Conservation (phyloP, 1,284 basidiomycete genomes). For the Coniophora puteana region DNA sequence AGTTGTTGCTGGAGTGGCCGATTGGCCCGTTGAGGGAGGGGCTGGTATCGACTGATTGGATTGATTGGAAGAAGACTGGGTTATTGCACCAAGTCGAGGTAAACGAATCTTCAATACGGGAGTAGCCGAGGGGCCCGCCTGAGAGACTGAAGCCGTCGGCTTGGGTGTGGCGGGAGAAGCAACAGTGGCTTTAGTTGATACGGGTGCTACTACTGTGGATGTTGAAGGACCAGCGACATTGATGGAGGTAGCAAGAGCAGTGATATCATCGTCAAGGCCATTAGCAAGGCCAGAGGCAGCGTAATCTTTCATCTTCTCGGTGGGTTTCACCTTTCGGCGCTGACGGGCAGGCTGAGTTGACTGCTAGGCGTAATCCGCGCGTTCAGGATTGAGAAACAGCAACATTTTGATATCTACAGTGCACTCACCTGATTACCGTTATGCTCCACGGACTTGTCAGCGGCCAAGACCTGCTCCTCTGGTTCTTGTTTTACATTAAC, state of each 20-base stretch:
- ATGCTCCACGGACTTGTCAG: conserved; percentile 8
- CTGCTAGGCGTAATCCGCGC: conserved; percentile 1
- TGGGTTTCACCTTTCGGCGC: background rate
- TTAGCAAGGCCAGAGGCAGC: too few relatives aligned
- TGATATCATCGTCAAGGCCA: too few relatives aligned
- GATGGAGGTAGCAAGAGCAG: conserved; percentile 8
- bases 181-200: conserved; percentile 5
- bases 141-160: conserved; percentile 31
- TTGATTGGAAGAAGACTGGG: background rate
- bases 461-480: conserved; percentile 18
- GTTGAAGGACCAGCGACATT: conserved; percentile 4
- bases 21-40: background rate
- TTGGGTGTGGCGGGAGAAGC: conserved; percentile 28
- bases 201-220: conserved; percentile 4
- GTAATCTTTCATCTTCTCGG: too few relatives aligned
- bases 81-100: conserved; percentile 23
- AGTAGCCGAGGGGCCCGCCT: conserved; percentile 27
- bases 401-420: conserved; percentile 11
- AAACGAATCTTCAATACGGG: conserved; percentile 31
- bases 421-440: conserved; percentile 17
- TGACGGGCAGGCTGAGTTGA: conserved; percentile 1
- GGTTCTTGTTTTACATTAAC: conserved; percentile 19
- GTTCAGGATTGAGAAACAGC: conserved; percentile 2
- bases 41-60: background rate
- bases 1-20: background rate